These are phyloP conservation scores for Borealophlyctis nickersoniae DNA, from an alignment of 192 early-diverging fungal genomes.

Conservation along the genomic window DNA sequence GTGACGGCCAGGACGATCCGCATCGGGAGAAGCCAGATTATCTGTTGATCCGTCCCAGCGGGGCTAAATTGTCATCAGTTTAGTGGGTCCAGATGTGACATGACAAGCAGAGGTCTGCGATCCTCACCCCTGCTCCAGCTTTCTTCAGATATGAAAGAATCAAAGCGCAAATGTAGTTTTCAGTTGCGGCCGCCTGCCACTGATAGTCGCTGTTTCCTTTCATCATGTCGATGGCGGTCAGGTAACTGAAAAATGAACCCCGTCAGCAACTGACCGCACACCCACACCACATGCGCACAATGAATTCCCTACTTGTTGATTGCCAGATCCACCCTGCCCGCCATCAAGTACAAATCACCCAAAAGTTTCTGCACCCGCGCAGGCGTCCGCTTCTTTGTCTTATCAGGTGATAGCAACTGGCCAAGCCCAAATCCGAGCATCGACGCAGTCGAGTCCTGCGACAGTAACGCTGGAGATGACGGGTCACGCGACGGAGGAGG, in stretches of 20 bases:
- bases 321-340: slow-evolving; percentile 69
- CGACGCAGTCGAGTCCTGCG: slow-evolving; percentile 22
- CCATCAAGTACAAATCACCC: slow-evolving; percentile 71
- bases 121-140: slow-evolving; percentile 58
- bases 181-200: slow-evolving; percentile 74
- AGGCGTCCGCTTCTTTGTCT: slow-evolving; percentile 61
- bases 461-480: slow-evolving; percentile 3
- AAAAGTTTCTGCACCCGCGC: slow-evolving; percentile 70
- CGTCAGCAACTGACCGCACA: too few relatives aligned
- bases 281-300: too few relatives aligned
- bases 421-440: slow-evolving; percentile 31
- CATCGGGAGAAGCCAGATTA: too few relatives aligned
- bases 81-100: too few relatives aligned
- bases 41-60: too few relatives aligned
- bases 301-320: slow-evolving; percentile 46
- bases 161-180: slow-evolving; percentile 62
- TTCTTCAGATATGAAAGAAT: slow-evolving; percentile 58
- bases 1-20: too few relatives aligned
- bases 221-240: slow-evolving; percentile 61
- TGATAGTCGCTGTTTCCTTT: slow-evolving; percentile 68
- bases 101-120: not conserved
- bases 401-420: slow-evolving; percentile 34
- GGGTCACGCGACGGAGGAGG: slow-evolving; percentile 10
- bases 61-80: too few relatives aligned
- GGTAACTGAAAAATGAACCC: too few relatives aligned